Percentiles rank a stretch among this genome's conserved stretches.
Evolutionary conservation across 2,329 filamentous ascomycete genomes (phyloP).

Genomic region (Exophiala aquamarina): DNA sequence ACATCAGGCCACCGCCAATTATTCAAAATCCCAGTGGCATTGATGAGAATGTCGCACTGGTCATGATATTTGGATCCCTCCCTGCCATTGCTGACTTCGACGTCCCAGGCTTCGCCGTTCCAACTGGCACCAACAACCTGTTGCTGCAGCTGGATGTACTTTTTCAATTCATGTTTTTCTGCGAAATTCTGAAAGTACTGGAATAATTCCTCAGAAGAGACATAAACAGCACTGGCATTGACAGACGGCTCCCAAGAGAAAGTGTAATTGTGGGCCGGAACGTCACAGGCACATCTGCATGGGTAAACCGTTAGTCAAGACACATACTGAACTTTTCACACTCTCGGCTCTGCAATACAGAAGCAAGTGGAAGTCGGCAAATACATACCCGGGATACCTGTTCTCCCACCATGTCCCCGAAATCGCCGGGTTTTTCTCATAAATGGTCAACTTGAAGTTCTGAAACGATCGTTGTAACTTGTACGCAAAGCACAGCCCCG

Average conservation of each 20-base stretch:
- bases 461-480: neutral
- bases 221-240: slow-evolving; percentile 68
- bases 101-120: slow-evolving; percentile 46
- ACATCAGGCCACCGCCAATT: slow-evolving; percentile 33
- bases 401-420: neutral
- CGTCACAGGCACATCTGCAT: no score
- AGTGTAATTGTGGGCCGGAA: slow-evolving; percentile 9
- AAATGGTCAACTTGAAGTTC: no score
- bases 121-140: slow-evolving; percentile 1
- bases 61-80: neutral
- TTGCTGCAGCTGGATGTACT: slow-evolving; percentile 36
- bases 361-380: no score
- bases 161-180: slow-evolving; percentile 63
- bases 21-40: slow-evolving; percentile 59
- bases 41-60: slow-evolving; percentile 3
- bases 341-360: neutral
- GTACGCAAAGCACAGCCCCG: slow-evolving; percentile 3
- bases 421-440: slow-evolving; percentile 4
- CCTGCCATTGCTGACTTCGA: slow-evolving; percentile 1
- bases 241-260: slow-evolving; percentile 54
- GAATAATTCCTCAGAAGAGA: slow-evolving; percentile 64
- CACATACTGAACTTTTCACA: no score
- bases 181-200: slow-evolving; percentile 66
- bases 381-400: no score
- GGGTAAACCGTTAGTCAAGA: no score